Evolutionary conservation across 805 yeast genomes (phyloP).

Genomic region (Cyberlindnera euphorbiae): DNA sequence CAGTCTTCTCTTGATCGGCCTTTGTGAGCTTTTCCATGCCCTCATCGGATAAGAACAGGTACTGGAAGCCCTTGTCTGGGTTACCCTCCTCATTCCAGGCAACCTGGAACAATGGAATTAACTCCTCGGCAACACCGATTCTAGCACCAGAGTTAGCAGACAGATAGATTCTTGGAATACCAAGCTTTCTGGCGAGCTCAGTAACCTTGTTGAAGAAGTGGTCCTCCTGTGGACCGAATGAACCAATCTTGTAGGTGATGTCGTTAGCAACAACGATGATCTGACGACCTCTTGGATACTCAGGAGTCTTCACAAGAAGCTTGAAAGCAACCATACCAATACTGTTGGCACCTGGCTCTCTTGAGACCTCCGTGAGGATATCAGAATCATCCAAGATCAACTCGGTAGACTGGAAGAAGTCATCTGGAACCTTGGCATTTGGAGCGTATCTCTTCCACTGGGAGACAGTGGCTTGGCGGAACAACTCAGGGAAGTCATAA

Average conservation of each 20-base stretch:
- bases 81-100: slow-evolving; percentile 81
- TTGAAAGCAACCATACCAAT: slow-evolving; percentile 98
- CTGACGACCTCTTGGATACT: slow-evolving; percentile 94
- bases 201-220: slow-evolving; percentile 88
- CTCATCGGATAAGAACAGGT: slow-evolving; percentile 75
- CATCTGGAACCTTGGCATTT: slow-evolving; percentile 60
- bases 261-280: slow-evolving; percentile 93
- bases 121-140: slow-evolving; percentile 96
- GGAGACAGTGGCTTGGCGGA: slow-evolving; percentile 84
- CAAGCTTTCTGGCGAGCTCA: slow-evolving; percentile 81
- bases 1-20: slow-evolving; percentile 55
- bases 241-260: slow-evolving; percentile 96
- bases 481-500: slow-evolving; percentile 97
- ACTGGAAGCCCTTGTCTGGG: slow-evolving; percentile 84
- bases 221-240: slow-evolving; percentile 97
- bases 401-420: slow-evolving; percentile 74
- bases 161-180: slow-evolving; percentile 91
- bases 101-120: slow-evolving; percentile 82
- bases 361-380: slow-evolving; percentile 76
- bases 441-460: slow-evolving; percentile 75
- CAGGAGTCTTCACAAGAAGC: slow-evolving; percentile 88
- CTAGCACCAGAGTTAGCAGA: slow-evolving; percentile 99
- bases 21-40: slow-evolving; percentile 53
- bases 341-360: slow-evolving; percentile 95
- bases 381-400: slow-evolving; percentile 77